phyloP scores from a whole-genome alignment of 208 protist genomes.

The Porcisia deanei region DNA sequence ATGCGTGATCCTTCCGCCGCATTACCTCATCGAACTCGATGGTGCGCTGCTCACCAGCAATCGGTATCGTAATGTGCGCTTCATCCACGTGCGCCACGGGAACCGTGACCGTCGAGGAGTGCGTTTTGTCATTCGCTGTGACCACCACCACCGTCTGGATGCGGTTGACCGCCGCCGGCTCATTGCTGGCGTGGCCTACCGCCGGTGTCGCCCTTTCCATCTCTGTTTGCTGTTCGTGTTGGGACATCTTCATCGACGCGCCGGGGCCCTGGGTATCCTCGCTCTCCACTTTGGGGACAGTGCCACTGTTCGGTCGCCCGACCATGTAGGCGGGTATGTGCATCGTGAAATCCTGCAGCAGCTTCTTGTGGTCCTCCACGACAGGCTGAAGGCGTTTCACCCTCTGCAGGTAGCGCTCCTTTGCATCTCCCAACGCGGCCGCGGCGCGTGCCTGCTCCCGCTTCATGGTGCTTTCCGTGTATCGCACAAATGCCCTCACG shows the following conservation, averaged over 20 bases:
- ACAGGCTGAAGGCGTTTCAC: slow-evolving; percentile 32
- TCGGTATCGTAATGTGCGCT: slow-evolving; percentile 19
- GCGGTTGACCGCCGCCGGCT: slow-evolving; percentile 13
- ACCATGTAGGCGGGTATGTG: slow-evolving; percentile 33
- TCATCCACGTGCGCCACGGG: slow-evolving; percentile 23
- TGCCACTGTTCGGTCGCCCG: slow-evolving; percentile 2
- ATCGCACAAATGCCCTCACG: slow-evolving; percentile 38
- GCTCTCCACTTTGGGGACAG: background rate
- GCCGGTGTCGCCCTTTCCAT: slow-evolving; percentile 5
- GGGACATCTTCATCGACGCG: background rate
- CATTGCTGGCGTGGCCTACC: slow-evolving; percentile 3
- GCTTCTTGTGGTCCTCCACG: slow-evolving; percentile 37
- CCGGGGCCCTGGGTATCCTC: background rate
- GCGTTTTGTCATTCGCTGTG: slow-evolving; percentile 26
- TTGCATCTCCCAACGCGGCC: slow-evolving; percentile 9
- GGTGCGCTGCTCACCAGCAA: slow-evolving; percentile 6
- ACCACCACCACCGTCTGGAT: slow-evolving; percentile 37
- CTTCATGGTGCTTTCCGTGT: slow-evolving; percentile 35
- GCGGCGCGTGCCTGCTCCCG: slow-evolving; percentile 26
- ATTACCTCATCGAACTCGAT: slow-evolving; percentile 44
- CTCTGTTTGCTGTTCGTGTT: background rate
- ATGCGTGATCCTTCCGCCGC: slow-evolving; percentile 17
- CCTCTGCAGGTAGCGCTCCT: slow-evolving; percentile 34
- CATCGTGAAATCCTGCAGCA: slow-evolving; percentile 34
- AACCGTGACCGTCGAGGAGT: slow-evolving; percentile 4